Percentiles rank a stretch among this genome's conserved stretches.
Evolutionary conservation across 768 basidiomycete species (phyloP).

Genomic region (Termitomyces sp.): DNA sequence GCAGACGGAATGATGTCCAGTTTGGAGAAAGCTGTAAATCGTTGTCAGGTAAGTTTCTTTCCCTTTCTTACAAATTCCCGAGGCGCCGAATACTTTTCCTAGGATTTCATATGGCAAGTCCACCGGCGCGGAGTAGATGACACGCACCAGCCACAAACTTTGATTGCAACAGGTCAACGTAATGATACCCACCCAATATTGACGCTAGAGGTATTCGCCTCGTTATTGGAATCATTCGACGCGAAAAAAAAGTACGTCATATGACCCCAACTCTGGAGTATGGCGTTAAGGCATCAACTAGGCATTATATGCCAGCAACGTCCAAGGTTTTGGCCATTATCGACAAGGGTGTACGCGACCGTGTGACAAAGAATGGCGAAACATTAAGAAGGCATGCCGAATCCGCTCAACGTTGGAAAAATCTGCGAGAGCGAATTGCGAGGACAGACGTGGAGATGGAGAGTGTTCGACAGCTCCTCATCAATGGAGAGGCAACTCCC

Average conservation of each 20-base stretch:
- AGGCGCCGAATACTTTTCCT: slow-evolving; percentile 4
- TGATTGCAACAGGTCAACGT: slow-evolving; percentile 39
- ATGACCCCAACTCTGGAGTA: not conserved
- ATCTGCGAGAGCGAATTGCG: slow-evolving; percentile 70
- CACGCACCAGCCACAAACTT: slow-evolving; percentile 33
- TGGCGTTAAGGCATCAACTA: slow-evolving; percentile 21
- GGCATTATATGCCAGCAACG: slow-evolving; percentile 93
- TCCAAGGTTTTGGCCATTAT: slow-evolving; percentile 90
- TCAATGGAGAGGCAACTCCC: slow-evolving; percentile 40
- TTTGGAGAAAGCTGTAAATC: slow-evolving; percentile 86
- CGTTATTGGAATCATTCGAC: slow-evolving; percentile 69
- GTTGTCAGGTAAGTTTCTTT: slow-evolving; percentile 65
- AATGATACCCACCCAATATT: slow-evolving; percentile 41
- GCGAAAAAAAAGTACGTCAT: slow-evolving; percentile 76
- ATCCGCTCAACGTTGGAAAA: slow-evolving; percentile 81
- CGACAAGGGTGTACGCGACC: slow-evolving; percentile 88
- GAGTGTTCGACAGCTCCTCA: slow-evolving; percentile 51
- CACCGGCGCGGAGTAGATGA: slow-evolving; percentile 51
- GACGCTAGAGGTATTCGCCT: slow-evolving; percentile 57
- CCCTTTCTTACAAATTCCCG: not conserved
- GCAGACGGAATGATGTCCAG: slow-evolving; percentile 98
- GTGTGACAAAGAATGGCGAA: slow-evolving; percentile 96
- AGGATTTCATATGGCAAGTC: slow-evolving; percentile 88
- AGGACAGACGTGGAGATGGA: slow-evolving; percentile 85
- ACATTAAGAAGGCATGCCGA: slow-evolving; percentile 86